Percentiles rank a stretch among this genome's conserved stretches.
These are phyloP conservation scores for Alliaria petiolata DNA, from an alignment of 345 rosid genomes.

Conservation along the genomic window DNA sequence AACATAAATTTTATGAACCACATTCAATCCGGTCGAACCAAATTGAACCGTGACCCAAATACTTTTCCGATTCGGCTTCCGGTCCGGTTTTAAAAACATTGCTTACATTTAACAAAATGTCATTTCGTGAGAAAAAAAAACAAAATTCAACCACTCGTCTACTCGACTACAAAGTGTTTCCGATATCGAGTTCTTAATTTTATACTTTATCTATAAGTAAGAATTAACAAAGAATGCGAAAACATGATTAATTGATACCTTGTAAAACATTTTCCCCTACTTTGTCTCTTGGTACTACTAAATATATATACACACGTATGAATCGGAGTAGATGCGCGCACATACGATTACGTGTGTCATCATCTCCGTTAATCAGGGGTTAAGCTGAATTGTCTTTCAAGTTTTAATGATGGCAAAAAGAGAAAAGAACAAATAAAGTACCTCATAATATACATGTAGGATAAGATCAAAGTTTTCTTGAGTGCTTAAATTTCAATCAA, in stretches of 20 bases:
- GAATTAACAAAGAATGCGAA: too few relatives aligned
- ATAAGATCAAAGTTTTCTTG: constrained; percentile 6
- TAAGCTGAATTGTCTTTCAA: constrained; percentile 1
- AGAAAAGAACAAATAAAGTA: constrained; percentile 5
- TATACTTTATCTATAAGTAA: too few relatives aligned
- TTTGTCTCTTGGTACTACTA: too few relatives aligned
- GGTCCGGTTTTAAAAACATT: too few relatives aligned
- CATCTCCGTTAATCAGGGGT: constrained; percentile 14
- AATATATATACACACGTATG: too few relatives aligned
- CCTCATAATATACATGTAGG: not conserved
- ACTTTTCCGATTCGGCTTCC: too few relatives aligned
- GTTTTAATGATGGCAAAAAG: constrained; percentile 10
- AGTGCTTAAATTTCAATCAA: constrained; percentile 26
- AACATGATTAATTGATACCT: too few relatives aligned
- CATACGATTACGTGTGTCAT: not conserved
- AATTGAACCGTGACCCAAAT: too few relatives aligned
- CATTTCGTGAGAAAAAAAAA: not conserved
- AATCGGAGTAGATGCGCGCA: too few relatives aligned
- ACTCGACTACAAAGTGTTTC: not conserved
- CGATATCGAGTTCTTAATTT: not conserved
- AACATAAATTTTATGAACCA: too few relatives aligned
- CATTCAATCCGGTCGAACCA: too few relatives aligned
- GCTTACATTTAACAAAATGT: not conserved
- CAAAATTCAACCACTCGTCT: not conserved
- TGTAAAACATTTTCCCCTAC: too few relatives aligned